phyloP scores from a whole-genome alignment of 306 rosid genomes.

The Alnus rubra region DNA sequence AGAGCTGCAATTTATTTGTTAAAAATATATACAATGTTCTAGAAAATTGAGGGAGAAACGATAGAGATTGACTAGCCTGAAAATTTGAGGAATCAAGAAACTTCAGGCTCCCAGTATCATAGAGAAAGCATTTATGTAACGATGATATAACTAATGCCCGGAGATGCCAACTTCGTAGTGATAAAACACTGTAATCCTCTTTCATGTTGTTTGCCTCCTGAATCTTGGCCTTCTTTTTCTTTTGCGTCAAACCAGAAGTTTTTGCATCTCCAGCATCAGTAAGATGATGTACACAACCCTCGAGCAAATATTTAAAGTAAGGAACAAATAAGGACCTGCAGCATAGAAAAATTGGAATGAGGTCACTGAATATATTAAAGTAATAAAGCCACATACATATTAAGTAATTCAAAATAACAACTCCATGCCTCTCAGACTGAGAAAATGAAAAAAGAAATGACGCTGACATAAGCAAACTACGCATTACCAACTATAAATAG shows the following conservation, averaged over 20 bases:
- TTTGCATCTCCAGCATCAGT: constrained; percentile 46
- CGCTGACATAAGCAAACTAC: neutral
- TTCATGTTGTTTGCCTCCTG: constrained; percentile 33
- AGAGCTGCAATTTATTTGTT: neutral
- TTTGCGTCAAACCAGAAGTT: constrained; percentile 39
- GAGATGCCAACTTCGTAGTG: constrained; percentile 71
- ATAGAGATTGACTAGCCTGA: constrained; percentile 54
- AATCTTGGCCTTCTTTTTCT: constrained; percentile 78
- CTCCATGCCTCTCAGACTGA: neutral
- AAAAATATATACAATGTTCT: neutral
- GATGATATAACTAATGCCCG: constrained; percentile 75
- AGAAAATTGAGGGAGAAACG: neutral
- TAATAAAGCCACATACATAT: neutral
- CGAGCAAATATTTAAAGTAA: constrained; percentile 84
- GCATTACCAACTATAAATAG: neutral
- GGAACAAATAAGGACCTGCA: constrained; percentile 94
- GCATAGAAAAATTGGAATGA: constrained; percentile 1
- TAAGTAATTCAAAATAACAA: neutral
- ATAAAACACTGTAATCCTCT: constrained; percentile 39
- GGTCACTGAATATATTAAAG: constrained; percentile 6
- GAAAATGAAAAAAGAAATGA: neutral
- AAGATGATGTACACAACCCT: constrained; percentile 68
- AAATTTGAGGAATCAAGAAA: constrained; percentile 82
- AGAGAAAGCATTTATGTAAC: constrained; percentile 82
- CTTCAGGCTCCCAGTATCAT: constrained; percentile 75